Evolutionary conservation across 1,139 yeast species (phyloP).

Genomic region (Hanseniaspora gamundiae): DNA sequence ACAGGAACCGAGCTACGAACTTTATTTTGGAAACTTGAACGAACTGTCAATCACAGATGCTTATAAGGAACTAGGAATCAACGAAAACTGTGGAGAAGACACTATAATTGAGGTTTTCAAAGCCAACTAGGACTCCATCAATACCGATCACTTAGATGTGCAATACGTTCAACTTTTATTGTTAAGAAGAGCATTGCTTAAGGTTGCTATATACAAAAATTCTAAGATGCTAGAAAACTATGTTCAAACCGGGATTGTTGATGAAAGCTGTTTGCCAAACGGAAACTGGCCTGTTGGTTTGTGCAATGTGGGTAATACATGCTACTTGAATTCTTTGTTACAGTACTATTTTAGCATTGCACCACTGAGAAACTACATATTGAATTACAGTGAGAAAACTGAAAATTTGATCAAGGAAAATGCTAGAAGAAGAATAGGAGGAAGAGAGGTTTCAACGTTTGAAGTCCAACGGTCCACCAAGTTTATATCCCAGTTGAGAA

Average conservation of each 20-base stretch:
- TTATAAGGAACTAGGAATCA: conserved; percentile 5
- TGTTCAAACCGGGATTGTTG: conserved; percentile 46
- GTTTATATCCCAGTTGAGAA: conserved; percentile 60
- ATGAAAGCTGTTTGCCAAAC: conserved; percentile 46
- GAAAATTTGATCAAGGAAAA: conserved; percentile 13
- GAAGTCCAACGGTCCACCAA: conserved; percentile 77
- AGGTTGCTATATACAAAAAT: conserved; percentile 36
- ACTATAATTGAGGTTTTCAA: conserved; percentile 1
- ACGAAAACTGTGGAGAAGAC: conserved; percentile 6
- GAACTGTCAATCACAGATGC: not conserved
- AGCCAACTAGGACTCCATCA: not conserved
- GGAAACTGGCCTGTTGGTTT: conserved; percentile 82
- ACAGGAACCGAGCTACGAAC: conserved; percentile 21
- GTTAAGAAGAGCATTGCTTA: conserved; percentile 39
- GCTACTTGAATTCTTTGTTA: conserved; percentile 78
- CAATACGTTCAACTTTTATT: not conserved
- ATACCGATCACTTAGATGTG: conserved; percentile 1
- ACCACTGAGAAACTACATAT: conserved; percentile 61
- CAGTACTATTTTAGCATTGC: conserved; percentile 82
- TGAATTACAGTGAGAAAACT: conserved; percentile 31
- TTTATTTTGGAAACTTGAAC: not conserved
- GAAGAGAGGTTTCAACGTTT: conserved; percentile 56
- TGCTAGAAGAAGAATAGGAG: conserved; percentile 61
- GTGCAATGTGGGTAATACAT: conserved; percentile 89
- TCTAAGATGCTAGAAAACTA: conserved; percentile 44